Evolutionary conservation across 176 grass and related monocot genomes (phyloP).

Genomic region (Cymbopogon citratus): DNA sequence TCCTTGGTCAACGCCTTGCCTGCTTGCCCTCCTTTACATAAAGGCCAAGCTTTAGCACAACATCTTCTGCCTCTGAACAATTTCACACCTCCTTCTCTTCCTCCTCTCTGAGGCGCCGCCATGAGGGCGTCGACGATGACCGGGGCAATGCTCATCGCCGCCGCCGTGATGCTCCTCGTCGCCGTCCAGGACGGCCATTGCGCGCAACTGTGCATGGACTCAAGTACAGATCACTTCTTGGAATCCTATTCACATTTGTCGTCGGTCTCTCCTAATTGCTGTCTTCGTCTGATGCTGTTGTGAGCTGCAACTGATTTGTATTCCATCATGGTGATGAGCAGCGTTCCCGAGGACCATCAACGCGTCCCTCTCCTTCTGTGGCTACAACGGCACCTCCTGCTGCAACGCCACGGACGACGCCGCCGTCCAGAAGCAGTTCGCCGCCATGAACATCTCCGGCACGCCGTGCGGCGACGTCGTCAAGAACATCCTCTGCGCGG

Average conservation of each 20-base stretch:
- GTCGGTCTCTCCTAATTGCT: background rate
- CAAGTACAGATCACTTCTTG: constrained; percentile 24
- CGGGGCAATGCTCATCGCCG: background rate
- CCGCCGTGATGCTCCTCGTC: constrained; percentile 29
- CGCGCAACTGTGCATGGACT: constrained; percentile 58
- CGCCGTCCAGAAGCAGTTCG: constrained; percentile 45
- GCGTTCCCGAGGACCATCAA: constrained; percentile 60
- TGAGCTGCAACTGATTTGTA: background rate
- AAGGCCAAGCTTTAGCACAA: background rate
- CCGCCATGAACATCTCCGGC: constrained; percentile 68
- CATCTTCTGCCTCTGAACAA: constrained; percentile 4
- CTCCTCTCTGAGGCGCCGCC: constrained; percentile 3
- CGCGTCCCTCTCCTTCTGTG: constrained; percentile 62
- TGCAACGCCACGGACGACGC: constrained; percentile 74
- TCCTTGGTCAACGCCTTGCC: constrained; percentile 30
- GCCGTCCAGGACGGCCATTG: constrained; percentile 31
- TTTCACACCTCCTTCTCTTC: background rate
- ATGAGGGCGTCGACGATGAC: constrained; percentile 28
- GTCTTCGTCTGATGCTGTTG: background rate
- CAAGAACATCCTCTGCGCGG: constrained; percentile 70
- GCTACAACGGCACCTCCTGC: constrained; percentile 70
- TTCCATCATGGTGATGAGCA: constrained; percentile 13
- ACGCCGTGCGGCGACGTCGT: constrained; percentile 54
- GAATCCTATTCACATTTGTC: background rate
- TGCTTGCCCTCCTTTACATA: background rate